Evolutionary conservation across 345 rosid genomes (phyloP).

Genomic region (Sonneratia caseolaris): DNA sequence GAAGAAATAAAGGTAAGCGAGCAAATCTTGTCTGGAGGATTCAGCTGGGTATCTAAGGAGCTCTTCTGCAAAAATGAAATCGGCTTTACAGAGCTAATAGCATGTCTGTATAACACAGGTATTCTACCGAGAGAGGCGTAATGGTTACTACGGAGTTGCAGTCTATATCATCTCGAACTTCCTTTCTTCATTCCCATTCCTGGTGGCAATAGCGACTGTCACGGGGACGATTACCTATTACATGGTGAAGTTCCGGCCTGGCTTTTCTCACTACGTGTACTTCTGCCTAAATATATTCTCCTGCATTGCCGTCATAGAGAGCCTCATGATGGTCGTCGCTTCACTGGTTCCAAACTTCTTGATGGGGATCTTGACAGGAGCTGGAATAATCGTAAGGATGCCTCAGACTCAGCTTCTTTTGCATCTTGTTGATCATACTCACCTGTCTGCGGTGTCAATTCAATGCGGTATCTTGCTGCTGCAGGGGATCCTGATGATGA

Average conservation of each 20-base stretch:
- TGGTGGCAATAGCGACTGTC: conserved; percentile 57
- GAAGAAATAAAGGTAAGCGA: conserved; percentile 85
- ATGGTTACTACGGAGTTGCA: conserved; percentile 87
- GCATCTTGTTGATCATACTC: background rate
- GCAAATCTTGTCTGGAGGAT: background rate
- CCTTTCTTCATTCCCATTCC: conserved; percentile 79
- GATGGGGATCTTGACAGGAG: conserved; percentile 96
- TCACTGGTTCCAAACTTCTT: conserved; percentile 89
- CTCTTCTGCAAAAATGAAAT: no score
- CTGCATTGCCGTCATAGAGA: conserved; percentile 89
- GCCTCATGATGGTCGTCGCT: conserved; percentile 98
- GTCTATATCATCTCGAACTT: conserved; percentile 82
- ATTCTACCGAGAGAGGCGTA: conserved; percentile 86
- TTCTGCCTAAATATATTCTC: conserved; percentile 77
- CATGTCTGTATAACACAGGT: conserved; percentile 34
- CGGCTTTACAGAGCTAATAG: no score
- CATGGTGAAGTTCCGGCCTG: conserved; percentile 84
- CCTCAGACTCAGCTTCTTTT: background rate
- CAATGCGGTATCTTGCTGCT: background rate
- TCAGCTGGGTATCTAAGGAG: background rate
- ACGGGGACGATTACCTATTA: conserved; percentile 86
- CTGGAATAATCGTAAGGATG: conserved; percentile 45
- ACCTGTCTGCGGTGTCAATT: background rate
- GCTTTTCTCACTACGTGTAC: conserved; percentile 62
- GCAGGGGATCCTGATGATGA: conserved; percentile 22